Conservation (phyloP, 2,329 filamentous ascomycete species). For the Fusarium sp. region DNA sequence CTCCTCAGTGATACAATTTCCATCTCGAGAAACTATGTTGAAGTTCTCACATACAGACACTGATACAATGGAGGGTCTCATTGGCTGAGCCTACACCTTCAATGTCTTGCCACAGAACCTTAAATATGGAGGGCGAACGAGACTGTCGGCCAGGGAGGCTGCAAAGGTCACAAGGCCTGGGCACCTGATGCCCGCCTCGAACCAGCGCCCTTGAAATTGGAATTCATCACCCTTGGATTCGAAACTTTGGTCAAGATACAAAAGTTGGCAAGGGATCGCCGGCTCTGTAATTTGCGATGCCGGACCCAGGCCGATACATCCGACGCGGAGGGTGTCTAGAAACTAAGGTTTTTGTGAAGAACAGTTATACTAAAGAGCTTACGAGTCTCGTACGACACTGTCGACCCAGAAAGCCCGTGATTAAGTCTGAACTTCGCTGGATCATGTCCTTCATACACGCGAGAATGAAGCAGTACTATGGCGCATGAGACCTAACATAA, state of each 20-base stretch:
- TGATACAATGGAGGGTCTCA: background rate
- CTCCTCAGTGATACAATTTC: fast-evolving
- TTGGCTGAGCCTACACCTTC: no score
- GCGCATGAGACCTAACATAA: fast-evolving
- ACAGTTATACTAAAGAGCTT: fast-evolving
- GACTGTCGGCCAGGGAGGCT: background rate
- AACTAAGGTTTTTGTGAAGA: no score
- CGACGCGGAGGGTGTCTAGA: background rate
- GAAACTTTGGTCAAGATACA: no score
- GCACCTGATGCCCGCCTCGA: background rate
- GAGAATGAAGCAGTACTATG: no score
- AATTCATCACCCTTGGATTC: background rate
- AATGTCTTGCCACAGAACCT: background rate
- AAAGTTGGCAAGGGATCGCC: no score
- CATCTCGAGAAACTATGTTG: background rate
- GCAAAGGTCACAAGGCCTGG: background rate
- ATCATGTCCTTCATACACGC: background rate
- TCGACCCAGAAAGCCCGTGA: background rate
- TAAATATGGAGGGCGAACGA: background rate
- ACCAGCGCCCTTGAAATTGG: background rate
- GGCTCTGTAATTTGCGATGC: background rate
- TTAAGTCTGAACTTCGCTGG: background rate
- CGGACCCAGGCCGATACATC: background rate
- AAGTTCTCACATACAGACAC: background rate
- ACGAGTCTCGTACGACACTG: fast-evolving